Evolutionary conservation across 2,329 filamentous ascomycete genomes (phyloP), one percentile per base, ranked within the genome.

Genomic region (Aspergillus chevalieri): DNA sequence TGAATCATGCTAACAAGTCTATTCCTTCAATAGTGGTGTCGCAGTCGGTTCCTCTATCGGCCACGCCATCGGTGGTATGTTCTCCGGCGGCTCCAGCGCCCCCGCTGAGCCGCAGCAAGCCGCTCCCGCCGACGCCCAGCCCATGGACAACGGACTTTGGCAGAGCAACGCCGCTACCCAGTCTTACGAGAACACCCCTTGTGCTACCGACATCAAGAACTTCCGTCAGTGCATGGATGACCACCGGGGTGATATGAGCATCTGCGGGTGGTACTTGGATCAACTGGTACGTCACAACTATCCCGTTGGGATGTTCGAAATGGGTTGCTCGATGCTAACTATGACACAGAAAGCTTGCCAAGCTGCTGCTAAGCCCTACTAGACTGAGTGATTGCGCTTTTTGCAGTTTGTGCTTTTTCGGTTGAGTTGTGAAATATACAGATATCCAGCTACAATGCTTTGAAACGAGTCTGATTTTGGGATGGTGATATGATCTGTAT

Each of bases 201-300:
- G 93, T 76, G 83, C 83, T 56, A 82, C 78, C 48, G 89, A 93
- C 61, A 84, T 90, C 48, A 83, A 84, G 73, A 83, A 81, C 74
- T 97, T 98, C 80, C 91, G 89, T 65, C 86, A 85, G 77, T 98
- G 93, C 80, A 86, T 98, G 85, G 91, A 97, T 72, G 88, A 97
- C 67, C 87, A 98, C 73, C 78, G 84, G 68, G 93, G 93, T 61
- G 90, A 93, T 75, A 84, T 98, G 86, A 85, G 86, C 68, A 94
- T 96, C 68, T 98, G 93, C 77, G 87, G 87, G 60, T 98, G 92
- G 91, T 98, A 98, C 73, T 77, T 98, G 63, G 93, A 98, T 72
- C 92, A 98, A 81, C 79, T 98, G 73, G 74, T 76, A 71, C 47
- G 69, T 65, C 45, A 6, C 30, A 14, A 28, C 15, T 47, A 43